These are phyloP conservation scores for Polymyxa betae DNA, from an alignment of 208 protist genomes.

Conservation along the genomic window DNA sequence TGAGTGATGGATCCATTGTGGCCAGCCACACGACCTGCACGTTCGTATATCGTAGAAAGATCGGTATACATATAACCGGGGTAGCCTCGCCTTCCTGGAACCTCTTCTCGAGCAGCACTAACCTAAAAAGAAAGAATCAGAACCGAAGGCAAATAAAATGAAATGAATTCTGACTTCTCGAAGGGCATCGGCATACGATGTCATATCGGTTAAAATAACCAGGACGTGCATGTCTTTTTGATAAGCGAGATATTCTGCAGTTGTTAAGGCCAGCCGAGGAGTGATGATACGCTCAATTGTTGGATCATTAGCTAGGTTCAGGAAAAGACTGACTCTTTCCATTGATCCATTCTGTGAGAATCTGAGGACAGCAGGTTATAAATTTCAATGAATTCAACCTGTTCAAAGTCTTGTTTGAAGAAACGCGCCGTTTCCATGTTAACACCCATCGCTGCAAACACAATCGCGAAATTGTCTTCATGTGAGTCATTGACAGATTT, in stretches of 20 bases:
- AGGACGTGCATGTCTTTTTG: constrained; percentile 99
- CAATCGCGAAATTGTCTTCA: constrained; percentile 97
- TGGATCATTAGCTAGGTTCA: constrained; percentile 97
- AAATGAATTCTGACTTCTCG: constrained; percentile 84
- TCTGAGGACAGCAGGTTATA: not conserved
- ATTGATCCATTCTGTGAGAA: constrained; percentile 81
- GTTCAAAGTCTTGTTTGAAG: constrained; percentile 99
- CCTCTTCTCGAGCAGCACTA: constrained; percentile 98
- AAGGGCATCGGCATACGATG: constrained; percentile 99
- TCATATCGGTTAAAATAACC: constrained; percentile 99
- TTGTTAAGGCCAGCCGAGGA: constrained; percentile 97
- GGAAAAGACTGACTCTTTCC: constrained; percentile 90
- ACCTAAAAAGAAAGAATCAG: constrained; percentile 75
- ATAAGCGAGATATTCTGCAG: constrained; percentile 99
- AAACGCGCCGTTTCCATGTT: constrained; percentile 99
- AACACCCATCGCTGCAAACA: constrained; percentile 99
- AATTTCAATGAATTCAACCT: constrained; percentile 82
- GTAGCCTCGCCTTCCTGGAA: constrained; percentile 98
- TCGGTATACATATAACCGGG: constrained; percentile 99
- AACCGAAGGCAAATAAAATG: constrained; percentile 54
- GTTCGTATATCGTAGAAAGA: constrained; percentile 99
- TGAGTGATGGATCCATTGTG: constrained; percentile 99
- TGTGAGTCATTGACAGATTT: constrained; percentile 66
- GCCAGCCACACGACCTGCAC: constrained; percentile 97
- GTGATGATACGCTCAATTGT: constrained; percentile 99